Percentiles rank a stretch among this genome's conserved stretches.
Evolutionary conservation across 2,329 filamentous ascomycete genomes (phyloP).

Genomic region (Dothideomycetes sp.): DNA sequence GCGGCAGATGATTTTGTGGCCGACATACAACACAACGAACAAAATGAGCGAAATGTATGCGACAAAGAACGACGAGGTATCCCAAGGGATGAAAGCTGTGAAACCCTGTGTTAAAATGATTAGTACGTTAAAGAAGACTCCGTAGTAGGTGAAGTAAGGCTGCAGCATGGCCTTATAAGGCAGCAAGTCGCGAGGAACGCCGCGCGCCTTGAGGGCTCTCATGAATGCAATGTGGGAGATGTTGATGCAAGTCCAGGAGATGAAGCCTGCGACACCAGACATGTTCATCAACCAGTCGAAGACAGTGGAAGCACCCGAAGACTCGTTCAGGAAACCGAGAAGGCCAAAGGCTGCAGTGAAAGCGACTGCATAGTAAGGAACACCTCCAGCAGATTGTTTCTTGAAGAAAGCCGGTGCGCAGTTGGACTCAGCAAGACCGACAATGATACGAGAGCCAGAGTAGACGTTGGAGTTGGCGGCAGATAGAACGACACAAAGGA

Average conservation of each 20-base stretch:
- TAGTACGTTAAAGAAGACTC: constrained; percentile 48
- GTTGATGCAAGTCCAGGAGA: constrained; percentile 64
- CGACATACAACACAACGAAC: constrained; percentile 57
- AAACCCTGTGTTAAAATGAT: constrained; percentile 38
- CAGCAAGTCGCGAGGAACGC: constrained; percentile 53
- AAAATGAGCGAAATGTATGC: constrained; percentile 61
- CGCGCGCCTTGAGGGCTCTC: constrained; percentile 57
- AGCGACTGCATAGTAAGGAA: constrained; percentile 33
- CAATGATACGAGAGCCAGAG: constrained; percentile 58
- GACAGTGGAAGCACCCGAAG: constrained; percentile 52
- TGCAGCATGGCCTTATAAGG: constrained; percentile 60
- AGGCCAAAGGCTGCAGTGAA: constrained; percentile 46
- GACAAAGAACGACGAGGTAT: constrained; percentile 60
- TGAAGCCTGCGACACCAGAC: constrained; percentile 39
- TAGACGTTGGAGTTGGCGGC: constrained; percentile 35
- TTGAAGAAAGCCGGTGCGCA: constrained; percentile 33
- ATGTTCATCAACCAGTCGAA: constrained; percentile 62
- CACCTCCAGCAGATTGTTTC: constrained; percentile 29
- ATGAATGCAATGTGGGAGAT: constrained; percentile 59
- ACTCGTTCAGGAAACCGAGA: constrained; percentile 64
- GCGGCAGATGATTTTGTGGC: constrained; percentile 56
- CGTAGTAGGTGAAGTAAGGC: constrained; percentile 53
- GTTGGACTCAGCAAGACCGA: constrained; percentile 46
- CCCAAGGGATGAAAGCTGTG: constrained; percentile 45
- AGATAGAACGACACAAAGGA: constrained; percentile 55